Base-by-base conservation (phyloP, 352 stramenopile species). In the Phytophthora vignae region DNA sequence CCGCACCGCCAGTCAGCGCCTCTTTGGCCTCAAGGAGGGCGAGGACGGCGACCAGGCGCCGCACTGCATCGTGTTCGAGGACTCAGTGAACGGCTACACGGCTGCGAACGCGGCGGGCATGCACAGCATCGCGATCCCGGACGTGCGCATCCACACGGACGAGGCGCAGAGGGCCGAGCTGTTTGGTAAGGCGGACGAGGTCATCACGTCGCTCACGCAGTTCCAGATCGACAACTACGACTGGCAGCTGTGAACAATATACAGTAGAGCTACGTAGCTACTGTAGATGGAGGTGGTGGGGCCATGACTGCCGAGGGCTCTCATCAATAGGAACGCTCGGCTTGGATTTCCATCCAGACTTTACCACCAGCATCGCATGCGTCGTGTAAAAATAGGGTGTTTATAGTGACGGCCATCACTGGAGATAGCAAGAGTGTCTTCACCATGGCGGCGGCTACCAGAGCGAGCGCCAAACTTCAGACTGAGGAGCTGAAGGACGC, bases 11-110 rank as follows among this genome's bases (percentile, higher is more conserved):
- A 85, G 76, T 10, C 74, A 85, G 60, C 78, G 87, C 6, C 73
- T 95, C 19, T 81, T 89, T 56, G 69, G 77, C 42, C 60, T 82
- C 3, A 67, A 75, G 27, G 69, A 85, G 33, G 75, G 71, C 25
- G 64, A 78, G 5, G 59, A 73, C 19, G 74, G 68, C 31, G 64
- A 77, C 31, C 71, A 73, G 15, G 52, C 60, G 36, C 76, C 81
- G n/a, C 70, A 73, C 44, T 94, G 81, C 61, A 70, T 94, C 60
- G 84, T 94, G 58, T 92, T 94, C 55, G 88, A 95, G 55, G 88
- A 95, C 76, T 93, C 88, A 36, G 71, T 90, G 15, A 81, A 86
- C 31, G 88, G 88, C 22, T 85, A 93, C 19, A 77, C 76, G 25
- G 87, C 87, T 4, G 87, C 81, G 0, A 91, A 91, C 15, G 75